Conservation (phyloP, 495 filamentous ascomycete genomes). For the Jackrogersella multiformis region DNA sequence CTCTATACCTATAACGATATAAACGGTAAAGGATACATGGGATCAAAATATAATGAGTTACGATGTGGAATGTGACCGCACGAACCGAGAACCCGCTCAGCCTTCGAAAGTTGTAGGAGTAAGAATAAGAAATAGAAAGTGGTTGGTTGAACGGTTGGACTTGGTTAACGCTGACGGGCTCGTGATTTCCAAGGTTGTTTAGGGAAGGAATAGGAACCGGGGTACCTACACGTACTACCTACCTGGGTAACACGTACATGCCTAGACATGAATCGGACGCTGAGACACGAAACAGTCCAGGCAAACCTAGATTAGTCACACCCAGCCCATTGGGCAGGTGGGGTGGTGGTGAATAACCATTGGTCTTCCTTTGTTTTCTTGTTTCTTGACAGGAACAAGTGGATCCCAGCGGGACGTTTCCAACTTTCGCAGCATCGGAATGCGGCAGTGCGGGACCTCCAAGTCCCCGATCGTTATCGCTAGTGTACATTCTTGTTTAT, state of each 20-base stretch:
- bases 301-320: not conserved
- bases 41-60: slow-evolving; percentile 3
- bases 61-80: slow-evolving; percentile 1
- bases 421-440: no score
- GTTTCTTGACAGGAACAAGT: slow-evolving; percentile 16
- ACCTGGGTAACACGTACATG: no score
- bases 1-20: slow-evolving; percentile 21
- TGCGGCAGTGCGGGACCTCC: not conserved
- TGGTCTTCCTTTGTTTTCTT: slow-evolving; percentile 23
- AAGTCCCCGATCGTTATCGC: slow-evolving; percentile 22
- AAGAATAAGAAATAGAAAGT: not conserved
- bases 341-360: slow-evolving; percentile 20
- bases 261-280: no score
- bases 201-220: not conserved
- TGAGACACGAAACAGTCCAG: slow-evolving; percentile 26
- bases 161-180: no score
- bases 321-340: slow-evolving; percentile 31
- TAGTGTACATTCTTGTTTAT: no score
- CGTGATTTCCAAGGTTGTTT: not conserved
- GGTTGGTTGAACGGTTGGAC: not conserved
- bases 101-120: slow-evolving; percentile 21
- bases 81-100: slow-evolving; percentile 44
- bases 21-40: slow-evolving; percentile 22
- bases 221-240: no score
- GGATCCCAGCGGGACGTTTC: slow-evolving; percentile 13